Base-by-base conservation (phyloP, 768 basidiomycete genomes). In the Chiua virens region DNA sequence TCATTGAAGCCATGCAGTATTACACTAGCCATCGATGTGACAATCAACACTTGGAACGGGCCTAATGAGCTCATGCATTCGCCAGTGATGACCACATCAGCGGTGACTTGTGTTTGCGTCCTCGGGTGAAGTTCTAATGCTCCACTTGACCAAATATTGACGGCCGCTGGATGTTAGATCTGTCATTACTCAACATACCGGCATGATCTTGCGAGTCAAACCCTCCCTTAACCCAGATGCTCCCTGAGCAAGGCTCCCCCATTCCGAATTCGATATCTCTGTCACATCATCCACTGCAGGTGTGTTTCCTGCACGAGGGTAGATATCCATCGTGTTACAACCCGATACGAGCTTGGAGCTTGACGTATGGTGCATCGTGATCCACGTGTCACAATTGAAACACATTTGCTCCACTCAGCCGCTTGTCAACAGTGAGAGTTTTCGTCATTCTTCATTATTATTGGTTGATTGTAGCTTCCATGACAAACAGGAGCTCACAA, bases 331-430 rank as follows among this genome's bases (percentile, higher is more conserved):
- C 9, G 8, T 10, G 11, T 14, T 13, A 10, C 34, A n/a, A 38
- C 14, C 25, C 15, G 30, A 20, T 42, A 38, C 13, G 6, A 21
- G n/a, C 46, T 4, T 27, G 6, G 9, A 27, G 6, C 25, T 1
- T 27, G 27, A 27, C 6, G 27, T 21, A 23, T 25, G 8, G 15
- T 35, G 22, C 21, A 21, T n/a, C 20, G 22, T 42, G 35, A 27
- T 42, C 49, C 56, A 52, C 43, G 34, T 51, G 34, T 34, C 34
- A 34, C 40, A 34, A 27, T 40, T 53, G 60, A 62, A 62, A 60
- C 57, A 65, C 21, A 37, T 52, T 39, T 47, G 27, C 63, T 65
- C 63, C 63, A 66, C 64, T 45, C 28, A 14, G 37, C 47, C 45
- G 54, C 49, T 54, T 58, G 53, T 52, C 17, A 32, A 44, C n/a